phyloP scores from a whole-genome alignment of 768 basidiomycete species.

The Trametes gibbosa region DNA sequence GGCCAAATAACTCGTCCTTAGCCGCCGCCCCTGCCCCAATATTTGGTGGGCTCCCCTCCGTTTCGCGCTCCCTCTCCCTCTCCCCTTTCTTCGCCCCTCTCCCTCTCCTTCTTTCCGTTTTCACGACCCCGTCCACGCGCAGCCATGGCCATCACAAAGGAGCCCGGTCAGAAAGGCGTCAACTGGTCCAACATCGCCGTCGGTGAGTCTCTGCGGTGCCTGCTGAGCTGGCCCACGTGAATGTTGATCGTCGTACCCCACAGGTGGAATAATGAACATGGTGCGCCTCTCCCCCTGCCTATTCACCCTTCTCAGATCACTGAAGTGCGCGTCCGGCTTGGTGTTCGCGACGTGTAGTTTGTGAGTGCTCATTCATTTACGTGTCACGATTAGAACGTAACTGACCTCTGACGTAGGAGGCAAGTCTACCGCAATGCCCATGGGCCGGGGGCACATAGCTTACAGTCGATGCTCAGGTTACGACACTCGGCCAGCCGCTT shows the following conservation, averaged over 20 bases:
- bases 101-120: slow-evolving; percentile 12
- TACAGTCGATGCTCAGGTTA: slow-evolving; percentile 57
- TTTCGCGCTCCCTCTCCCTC: slow-evolving; percentile 1
- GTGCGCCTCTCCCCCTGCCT: slow-evolving; percentile 39
- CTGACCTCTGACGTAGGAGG: slow-evolving; percentile 52
- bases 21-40: slow-evolving; percentile 20
- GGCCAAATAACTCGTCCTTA: slow-evolving; percentile 19
- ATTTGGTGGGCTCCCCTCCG: slow-evolving; percentile 7
- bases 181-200: slow-evolving; percentile 96
- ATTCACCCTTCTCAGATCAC: slow-evolving; percentile 6
- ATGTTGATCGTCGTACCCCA: slow-evolving; percentile 21
- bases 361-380: slow-evolving; percentile 29
- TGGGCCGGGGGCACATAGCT: neutral
- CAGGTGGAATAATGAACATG: slow-evolving; percentile 99
- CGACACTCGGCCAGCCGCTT: slow-evolving; percentile 95
- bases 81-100: slow-evolving; percentile 15
- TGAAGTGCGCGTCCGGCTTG: slow-evolving; percentile 7
- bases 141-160: slow-evolving; percentile 76
- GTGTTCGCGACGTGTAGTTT: slow-evolving; percentile 27
- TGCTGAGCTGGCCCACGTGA: slow-evolving; percentile 22
- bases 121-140: slow-evolving; percentile 10
- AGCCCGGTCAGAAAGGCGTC: slow-evolving; percentile 88
- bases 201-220: slow-evolving; percentile 49
- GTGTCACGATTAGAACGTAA: slow-evolving; percentile 23
- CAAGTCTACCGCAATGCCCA: slow-evolving; percentile 38